phyloP scores from a whole-genome alignment of 73 alveolate genomes.

The Paraurostyla sp. region DNA sequence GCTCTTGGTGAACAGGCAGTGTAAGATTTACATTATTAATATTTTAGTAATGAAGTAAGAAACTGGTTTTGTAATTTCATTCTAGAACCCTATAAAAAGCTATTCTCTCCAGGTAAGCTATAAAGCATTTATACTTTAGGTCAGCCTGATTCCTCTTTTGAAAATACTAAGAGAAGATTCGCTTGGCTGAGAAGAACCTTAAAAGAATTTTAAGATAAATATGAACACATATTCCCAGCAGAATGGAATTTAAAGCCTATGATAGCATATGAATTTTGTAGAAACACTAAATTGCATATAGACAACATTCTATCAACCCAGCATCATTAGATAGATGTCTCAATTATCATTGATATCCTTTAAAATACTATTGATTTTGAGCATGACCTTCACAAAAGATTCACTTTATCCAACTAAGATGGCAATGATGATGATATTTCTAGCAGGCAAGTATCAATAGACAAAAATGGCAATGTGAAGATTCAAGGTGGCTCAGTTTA shows the following conservation, averaged over 20 bases:
- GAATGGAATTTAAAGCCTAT: slow-evolving; percentile 93
- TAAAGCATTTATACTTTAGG: neutral
- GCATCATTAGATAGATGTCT: slow-evolving; percentile 87
- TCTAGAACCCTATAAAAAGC: slow-evolving; percentile 88
- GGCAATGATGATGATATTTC: slow-evolving; percentile 27
- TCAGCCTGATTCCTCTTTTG: slow-evolving; percentile 78
- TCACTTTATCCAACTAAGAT: slow-evolving; percentile 45
- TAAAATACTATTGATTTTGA: slow-evolving; percentile 93
- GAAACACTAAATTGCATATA: slow-evolving; percentile 90
- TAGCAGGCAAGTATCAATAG: slow-evolving; percentile 55
- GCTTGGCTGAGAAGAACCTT: slow-evolving; percentile 96
- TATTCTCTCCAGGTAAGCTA: slow-evolving; percentile 85
- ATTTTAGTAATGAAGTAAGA: slow-evolving; percentile 70
- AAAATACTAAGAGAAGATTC: slow-evolving; percentile 94
- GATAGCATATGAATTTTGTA: slow-evolving; percentile 96
- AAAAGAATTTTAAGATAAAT: slow-evolving; percentile 92
- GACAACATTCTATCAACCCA: slow-evolving; percentile 85
- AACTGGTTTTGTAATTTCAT: slow-evolving; percentile 88
- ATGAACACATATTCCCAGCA: slow-evolving; percentile 91
- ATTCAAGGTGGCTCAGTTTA: slow-evolving; percentile 75
- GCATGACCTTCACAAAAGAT: slow-evolving; percentile 88
- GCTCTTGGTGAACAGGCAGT: slow-evolving; percentile 92
- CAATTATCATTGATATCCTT: slow-evolving; percentile 88
- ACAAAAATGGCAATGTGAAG: slow-evolving; percentile 68
- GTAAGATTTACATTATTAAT: neutral